A percentile compares a stretch with the other conserved stretches of the same genome.
These are phyloP conservation scores for Solanum peruvianum DNA, from an alignment of 257 asterid genomes.

Conservation along the genomic window DNA sequence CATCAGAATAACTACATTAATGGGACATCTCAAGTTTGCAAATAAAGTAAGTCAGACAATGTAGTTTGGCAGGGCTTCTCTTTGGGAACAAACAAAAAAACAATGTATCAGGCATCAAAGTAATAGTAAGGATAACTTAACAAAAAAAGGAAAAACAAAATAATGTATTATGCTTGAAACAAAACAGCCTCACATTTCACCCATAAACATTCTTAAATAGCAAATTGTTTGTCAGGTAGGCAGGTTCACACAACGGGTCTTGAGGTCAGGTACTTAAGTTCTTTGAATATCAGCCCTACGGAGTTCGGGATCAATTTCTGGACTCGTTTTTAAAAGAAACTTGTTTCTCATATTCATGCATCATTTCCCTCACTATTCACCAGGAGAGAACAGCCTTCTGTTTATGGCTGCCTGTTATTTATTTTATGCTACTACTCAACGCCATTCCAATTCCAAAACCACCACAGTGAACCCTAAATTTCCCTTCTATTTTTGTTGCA, in stretches of 20 bases:
- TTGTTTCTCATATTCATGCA: neutral
- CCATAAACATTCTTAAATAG: neutral
- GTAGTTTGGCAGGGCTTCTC: neutral
- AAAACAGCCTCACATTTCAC: neutral
- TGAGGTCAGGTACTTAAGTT: neutral
- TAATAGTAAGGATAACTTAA: neutral
- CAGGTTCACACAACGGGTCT: neutral
- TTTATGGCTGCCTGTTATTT: neutral
- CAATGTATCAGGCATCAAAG: neutral
- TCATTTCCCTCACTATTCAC: neutral
- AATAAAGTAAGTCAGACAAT: neutral
- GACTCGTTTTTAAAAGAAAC: neutral
- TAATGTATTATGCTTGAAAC: neutral
- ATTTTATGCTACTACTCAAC: neutral
- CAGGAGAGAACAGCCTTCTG: neutral
- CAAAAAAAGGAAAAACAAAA: neutral
- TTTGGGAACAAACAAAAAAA: neutral
- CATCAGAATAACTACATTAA: conserved; percentile 10
- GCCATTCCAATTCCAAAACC: neutral
- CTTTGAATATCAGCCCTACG: neutral
- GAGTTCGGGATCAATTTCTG: neutral
- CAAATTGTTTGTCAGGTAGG: neutral
- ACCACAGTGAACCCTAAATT: neutral
- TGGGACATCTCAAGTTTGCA: neutral
- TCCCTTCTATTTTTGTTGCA: neutral